Evolutionary conservation across 148 eudicot genomes (phyloP), one percentile per base, ranked within the genome.

Genomic region (Agrostemma githago): DNA sequence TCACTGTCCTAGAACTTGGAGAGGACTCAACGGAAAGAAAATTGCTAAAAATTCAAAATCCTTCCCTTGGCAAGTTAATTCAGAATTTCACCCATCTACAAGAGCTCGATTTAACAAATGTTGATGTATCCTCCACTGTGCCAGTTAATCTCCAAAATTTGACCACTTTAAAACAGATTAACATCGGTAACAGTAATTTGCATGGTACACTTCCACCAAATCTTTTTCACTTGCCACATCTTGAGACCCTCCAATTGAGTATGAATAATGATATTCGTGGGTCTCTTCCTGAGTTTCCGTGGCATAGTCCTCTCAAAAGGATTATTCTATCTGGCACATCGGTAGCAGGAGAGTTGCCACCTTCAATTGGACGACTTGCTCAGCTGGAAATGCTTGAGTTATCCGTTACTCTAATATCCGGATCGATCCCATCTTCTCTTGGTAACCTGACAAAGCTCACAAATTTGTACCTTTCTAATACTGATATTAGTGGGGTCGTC

Each of bases 251-350:
- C 6, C 37, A 0, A 4, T 5, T 82, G 54, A 8, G 21, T 6
- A 7, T 7, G 4, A 85, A 85, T 43, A 3, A 2, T 1, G 0
- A 62, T 1, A 76, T 83, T 1, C 44, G 2, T 4, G 85, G 85
- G 7, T 8, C 34, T 19, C 68, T 85, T 59, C 84, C 86, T 4
- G 79, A 83, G 63, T 86, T 86, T 77, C 78, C 2, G 26, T 16
- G 1, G 2, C 54, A 17, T 1, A 72, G 40, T 57, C 59, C 76
- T 8, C 79, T 83, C 7, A n/a, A 16, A 62, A 4, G 0, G 1
- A 15, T 86, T 12, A 4, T 3, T 0, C 72, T 83, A 10, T 0
- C 8, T 1, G 1, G 0, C 1, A 85, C 86, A 8, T 51, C 16
- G 19, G 75, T 85, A 17, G 72, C 74, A 0, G 86, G 86, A 48